Percentiles rank a stretch among this genome's conserved stretches.
Evolutionary conservation across 352 stramenopile species (phyloP).

Genomic region (Phytophthora fragariae): DNA sequence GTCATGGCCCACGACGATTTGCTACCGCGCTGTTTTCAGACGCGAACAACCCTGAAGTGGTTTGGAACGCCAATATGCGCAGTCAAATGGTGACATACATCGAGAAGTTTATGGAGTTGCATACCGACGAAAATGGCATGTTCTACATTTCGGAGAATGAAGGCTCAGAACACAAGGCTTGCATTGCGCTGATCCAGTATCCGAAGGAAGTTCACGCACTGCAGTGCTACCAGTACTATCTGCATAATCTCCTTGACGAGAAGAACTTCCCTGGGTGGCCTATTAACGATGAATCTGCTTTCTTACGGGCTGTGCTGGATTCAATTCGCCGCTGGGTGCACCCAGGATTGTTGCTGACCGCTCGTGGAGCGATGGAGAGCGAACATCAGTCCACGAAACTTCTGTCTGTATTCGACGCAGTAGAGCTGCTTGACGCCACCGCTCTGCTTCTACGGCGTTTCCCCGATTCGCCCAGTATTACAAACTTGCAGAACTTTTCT

Average conservation of each 20-base stretch:
- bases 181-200: conserved; percentile 83
- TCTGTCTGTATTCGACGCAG: conserved; percentile 72
- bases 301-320: conserved; percentile 77
- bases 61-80: conserved; percentile 89
- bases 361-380: conserved; percentile 47
- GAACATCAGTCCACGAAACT: conserved; percentile 67
- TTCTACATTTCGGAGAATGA: conserved; percentile 81
- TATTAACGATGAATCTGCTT: conserved; percentile 85
- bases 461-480: conserved; percentile 69
- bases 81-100: conserved; percentile 89
- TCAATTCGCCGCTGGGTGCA: conserved; percentile 83
- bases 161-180: conserved; percentile 77
- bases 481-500: conserved; percentile 67
- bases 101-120: conserved; percentile 85
- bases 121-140: conserved; percentile 70
- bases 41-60: conserved; percentile 86
- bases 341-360: conserved; percentile 55
- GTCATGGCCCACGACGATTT: conserved; percentile 79
- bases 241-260: conserved; percentile 88
- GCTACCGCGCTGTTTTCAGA: conserved; percentile 83
- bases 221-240: conserved; percentile 90
- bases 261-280: conserved; percentile 89
- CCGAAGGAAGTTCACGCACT: conserved; percentile 85
- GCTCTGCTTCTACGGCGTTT: conserved; percentile 78
- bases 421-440: conserved; percentile 77